Percentiles rank a stretch among this genome's conserved stretches.
phyloP scores from a whole-genome alignment of 805 yeast species.

The Metschnikowia sp. region DNA sequence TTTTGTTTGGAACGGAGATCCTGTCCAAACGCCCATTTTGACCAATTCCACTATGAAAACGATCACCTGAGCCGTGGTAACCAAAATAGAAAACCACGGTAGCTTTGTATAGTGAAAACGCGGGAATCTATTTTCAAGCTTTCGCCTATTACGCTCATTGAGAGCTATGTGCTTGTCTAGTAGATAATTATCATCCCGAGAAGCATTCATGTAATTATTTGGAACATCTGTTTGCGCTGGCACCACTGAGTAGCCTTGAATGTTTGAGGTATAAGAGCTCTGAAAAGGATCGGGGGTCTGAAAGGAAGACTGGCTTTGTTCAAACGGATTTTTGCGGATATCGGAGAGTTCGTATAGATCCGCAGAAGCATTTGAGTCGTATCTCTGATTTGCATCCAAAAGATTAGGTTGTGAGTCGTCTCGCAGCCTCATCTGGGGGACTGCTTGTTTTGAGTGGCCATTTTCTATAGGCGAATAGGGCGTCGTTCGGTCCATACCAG shows the following conservation, averaged over 20 bases:
- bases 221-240: not conserved
- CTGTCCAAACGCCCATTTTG: constrained; percentile 56
- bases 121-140: constrained; percentile 16
- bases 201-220: not conserved
- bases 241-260: constrained; percentile 8
- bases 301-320: not conserved
- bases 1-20: constrained; percentile 61
- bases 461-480: constrained; percentile 7
- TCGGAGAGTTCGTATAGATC: constrained; percentile 15
- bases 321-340: constrained; percentile 7
- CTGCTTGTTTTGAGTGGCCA: not conserved
- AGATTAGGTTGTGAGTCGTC: not conserved
- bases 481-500: not conserved
- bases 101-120: constrained; percentile 25
- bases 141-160: constrained; percentile 16
- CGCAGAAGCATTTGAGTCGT: not conserved
- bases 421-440: no score
- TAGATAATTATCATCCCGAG: not conserved
- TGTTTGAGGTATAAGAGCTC: not conserved
- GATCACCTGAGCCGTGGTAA: constrained; percentile 44
- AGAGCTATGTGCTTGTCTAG: constrained; percentile 6
- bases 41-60: constrained; percentile 63
- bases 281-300: constrained; percentile 3
- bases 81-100: constrained; percentile 41
- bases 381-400: not conserved